Evolutionary conservation across 176 grass and related monocot species (phyloP).

Genomic region (Carex littledalei): DNA sequence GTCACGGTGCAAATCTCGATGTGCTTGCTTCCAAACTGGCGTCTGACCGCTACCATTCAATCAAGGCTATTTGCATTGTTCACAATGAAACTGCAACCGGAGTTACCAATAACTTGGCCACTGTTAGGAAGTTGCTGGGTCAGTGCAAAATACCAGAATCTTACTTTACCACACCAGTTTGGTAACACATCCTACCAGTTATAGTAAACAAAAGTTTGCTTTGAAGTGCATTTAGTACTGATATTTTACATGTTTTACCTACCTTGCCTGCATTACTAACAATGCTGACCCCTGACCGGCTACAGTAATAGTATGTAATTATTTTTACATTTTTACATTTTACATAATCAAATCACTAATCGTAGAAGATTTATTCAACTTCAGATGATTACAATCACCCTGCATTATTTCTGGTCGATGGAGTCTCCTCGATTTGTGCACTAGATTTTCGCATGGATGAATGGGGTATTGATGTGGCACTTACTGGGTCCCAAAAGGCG

Average conservation of each 20-base stretch:
- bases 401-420: slow-evolving; percentile 75
- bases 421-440: slow-evolving; percentile 93
- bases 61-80: slow-evolving; percentile 95
- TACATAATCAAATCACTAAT: neutral
- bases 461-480: slow-evolving; percentile 92
- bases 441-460: slow-evolving; percentile 94
- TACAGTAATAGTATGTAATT: neutral
- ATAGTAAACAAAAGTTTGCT: neutral
- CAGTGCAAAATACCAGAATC: neutral
- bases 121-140: slow-evolving; percentile 69
- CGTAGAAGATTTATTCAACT: neutral
- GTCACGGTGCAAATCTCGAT: slow-evolving; percentile 64
- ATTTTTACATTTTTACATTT: neutral
- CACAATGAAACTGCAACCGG: slow-evolving; percentile 99
- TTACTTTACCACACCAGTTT: neutral
- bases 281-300: too few species aligned
- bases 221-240: neutral
- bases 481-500: slow-evolving; percentile 96
- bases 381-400: slow-evolving; percentile 64
- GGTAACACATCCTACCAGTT: neutral
- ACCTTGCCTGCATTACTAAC: neutral
- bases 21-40: slow-evolving; percentile 49
- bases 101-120: slow-evolving; percentile 78
- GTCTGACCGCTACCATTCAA: slow-evolving; percentile 39
- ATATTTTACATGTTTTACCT: neutral